Evolutionary conservation across 2,329 filamentous ascomycete genomes (phyloP).

Genomic region (Pezicula neosporulosa): DNA sequence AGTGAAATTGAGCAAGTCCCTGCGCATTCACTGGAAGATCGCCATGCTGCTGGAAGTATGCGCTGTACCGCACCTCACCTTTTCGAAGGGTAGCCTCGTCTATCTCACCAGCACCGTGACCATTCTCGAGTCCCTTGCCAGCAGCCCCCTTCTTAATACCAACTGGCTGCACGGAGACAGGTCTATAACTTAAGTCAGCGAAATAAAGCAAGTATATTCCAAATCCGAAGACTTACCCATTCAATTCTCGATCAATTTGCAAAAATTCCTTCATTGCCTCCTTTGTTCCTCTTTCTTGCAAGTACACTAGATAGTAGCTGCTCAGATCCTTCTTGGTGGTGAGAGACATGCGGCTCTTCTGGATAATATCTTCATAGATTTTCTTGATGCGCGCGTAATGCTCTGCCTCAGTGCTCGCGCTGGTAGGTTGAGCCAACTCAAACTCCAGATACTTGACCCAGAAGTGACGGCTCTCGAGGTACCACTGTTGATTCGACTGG

Average conservation of each 20-base stretch:
- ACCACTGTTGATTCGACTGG: conserved; percentile 77
- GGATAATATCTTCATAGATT: conserved; percentile 72
- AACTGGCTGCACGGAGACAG: conserved; percentile 37
- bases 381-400: conserved; percentile 75
- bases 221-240: conserved; percentile 57
- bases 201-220: neutral
- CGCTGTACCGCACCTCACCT: conserved; percentile 39
- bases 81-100: conserved; percentile 38
- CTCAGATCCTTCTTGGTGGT: conserved; percentile 71
- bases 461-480: conserved; percentile 80
- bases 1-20: conserved; percentile 25
- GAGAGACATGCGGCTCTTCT: conserved; percentile 66
- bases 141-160: conserved; percentile 29
- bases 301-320: conserved; percentile 75
- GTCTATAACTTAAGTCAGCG: conserved; percentile 28
- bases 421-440: conserved; percentile 79
- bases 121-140: conserved; percentile 38
- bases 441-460: conserved; percentile 89
- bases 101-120: conserved; percentile 35
- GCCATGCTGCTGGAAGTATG: conserved; percentile 34
- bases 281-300: conserved; percentile 79
- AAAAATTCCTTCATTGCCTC: conserved; percentile 85
- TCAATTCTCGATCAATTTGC: conserved; percentile 78
- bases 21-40: conserved; percentile 20
- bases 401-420: conserved; percentile 56